These are phyloP conservation scores for Pilaira anomala DNA, from an alignment of 192 early-diverging fungal species.

Conservation along the genomic window DNA sequence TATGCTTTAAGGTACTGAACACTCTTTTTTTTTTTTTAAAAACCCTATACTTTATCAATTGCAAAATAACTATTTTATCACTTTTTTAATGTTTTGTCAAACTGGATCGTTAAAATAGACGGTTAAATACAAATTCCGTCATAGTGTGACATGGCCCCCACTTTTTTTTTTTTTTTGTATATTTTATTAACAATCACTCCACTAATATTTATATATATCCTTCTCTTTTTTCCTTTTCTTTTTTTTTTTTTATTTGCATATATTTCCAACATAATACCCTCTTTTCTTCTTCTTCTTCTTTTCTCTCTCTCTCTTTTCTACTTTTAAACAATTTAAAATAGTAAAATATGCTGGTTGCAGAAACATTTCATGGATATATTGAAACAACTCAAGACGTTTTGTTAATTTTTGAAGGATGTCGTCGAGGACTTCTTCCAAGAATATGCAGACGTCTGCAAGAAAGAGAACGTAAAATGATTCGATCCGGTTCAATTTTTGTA, in stretches of 20 bases:
- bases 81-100: too few species aligned
- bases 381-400: conserved; percentile 60
- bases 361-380: conserved; percentile 46
- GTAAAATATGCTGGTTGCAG: conserved; percentile 4
- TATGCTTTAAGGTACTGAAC: too few species aligned
- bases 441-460: conserved; percentile 58
- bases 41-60: too few species aligned
- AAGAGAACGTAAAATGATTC: conserved; percentile 50
- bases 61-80: too few species aligned
- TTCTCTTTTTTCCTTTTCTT: neutral
- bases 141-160: neutral
- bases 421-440: conserved; percentile 50
- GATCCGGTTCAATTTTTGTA: conserved; percentile 63
- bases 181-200: neutral
- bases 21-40: too few species aligned
- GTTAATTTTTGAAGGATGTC: conserved; percentile 62
- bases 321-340: too few species aligned
- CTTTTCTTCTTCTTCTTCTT: neutral
- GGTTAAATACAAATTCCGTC: neutral
- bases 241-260: neutral
- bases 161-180: conserved; percentile 15
- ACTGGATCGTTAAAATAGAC: too few species aligned
- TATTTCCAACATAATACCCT: too few species aligned
- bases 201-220: neutral
- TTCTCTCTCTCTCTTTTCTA: neutral